Percentiles rank a stretch among this genome's conserved stretches.
These are phyloP conservation scores for Diospyros kaki DNA, from an alignment of 148 eudicot species.

Conservation along the genomic window DNA sequence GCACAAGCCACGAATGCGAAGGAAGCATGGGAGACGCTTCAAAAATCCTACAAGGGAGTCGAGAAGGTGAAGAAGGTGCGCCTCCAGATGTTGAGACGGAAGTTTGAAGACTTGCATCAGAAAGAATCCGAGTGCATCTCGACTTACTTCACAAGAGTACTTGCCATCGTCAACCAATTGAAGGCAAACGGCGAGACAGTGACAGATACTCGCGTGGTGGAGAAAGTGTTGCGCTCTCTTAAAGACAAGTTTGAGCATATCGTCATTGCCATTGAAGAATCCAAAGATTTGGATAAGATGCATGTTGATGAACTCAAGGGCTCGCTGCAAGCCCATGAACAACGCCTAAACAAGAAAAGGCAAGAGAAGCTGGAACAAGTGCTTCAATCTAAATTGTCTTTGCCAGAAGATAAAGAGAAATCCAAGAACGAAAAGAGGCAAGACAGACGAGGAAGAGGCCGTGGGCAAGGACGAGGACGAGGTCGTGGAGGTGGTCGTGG, in stretches of 20 bases:
- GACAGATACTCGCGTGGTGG: too few relatives aligned
- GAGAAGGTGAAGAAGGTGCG: background rate
- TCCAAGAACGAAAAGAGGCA: too few relatives aligned
- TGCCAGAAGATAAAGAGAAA: too few relatives aligned
- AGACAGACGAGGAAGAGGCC: too few relatives aligned
- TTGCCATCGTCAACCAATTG: conserved; percentile 11
- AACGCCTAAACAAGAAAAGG: background rate
- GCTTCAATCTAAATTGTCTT: background rate
- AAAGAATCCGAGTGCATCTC: background rate
- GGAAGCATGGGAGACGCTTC: conserved; percentile 1
- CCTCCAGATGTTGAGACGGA: background rate
- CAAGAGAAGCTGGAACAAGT: background rate
- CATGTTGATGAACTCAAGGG: background rate
- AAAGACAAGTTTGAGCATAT: background rate
- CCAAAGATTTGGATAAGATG: background rate
- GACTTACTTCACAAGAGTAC: background rate
- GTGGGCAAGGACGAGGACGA: too few relatives aligned
- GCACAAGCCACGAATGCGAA: background rate
- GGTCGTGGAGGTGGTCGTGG: too few relatives aligned
- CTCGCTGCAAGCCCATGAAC: background rate
- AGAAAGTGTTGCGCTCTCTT: background rate
- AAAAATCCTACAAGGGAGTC: background rate
- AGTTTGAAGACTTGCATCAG: conserved; percentile 4
- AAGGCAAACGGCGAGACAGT: background rate
- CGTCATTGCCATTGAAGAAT: background rate